Base-by-base conservation (phyloP, 805 yeast species). In the Candida germanica region DNA sequence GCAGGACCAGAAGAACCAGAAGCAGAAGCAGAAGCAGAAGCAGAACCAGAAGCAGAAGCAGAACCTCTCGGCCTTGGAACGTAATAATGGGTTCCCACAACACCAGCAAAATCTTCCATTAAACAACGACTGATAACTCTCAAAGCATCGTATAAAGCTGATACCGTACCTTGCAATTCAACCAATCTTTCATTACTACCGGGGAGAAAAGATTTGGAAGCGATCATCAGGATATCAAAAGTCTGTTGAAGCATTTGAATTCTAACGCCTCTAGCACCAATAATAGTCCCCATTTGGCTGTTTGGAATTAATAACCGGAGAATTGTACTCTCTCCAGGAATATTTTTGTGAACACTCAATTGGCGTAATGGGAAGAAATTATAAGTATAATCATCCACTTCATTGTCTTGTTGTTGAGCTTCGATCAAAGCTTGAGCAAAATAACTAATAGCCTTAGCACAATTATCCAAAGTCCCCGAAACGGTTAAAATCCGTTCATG, bases 161-260 rank as follows among this genome's bases (percentile, higher is more conserved):
- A 76, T 1, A 85, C 83, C 5, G 77, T 63, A 35, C 96, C 96
- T 61, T 87, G 95, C 40, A 88, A 68, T 58, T 88, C 96, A 26
- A 88, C 87, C 36, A 87, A 69, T 54, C 96, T 75, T 58, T 88
- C 96, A 33, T 86, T 82, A 6, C 93, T 82, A 47, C 81, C 81
- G 7, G 85, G 84, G 40, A 88, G 72, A 54, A 79, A 82, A 36
- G 86, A 87, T 54, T 87, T 87, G 23, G 94, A 82, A 8, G 95
- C 95, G 37, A 86, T 87, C 76, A 88, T 83, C 54, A 83, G 81
- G 35, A 88, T 87, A 37, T 73, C 66, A 56, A 68, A 80, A 21
- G 62, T 64, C 41, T 79, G 81, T 63, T 85, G 93, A 42, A 87
- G 75, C 26, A 81, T 72, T 64, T 86, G 87, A 54, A 88, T 88